Evolutionary conservation across 345 rosid species (phyloP), one percentile per base, ranked within the genome.

Genomic region (Lumnitzera littorea): DNA sequence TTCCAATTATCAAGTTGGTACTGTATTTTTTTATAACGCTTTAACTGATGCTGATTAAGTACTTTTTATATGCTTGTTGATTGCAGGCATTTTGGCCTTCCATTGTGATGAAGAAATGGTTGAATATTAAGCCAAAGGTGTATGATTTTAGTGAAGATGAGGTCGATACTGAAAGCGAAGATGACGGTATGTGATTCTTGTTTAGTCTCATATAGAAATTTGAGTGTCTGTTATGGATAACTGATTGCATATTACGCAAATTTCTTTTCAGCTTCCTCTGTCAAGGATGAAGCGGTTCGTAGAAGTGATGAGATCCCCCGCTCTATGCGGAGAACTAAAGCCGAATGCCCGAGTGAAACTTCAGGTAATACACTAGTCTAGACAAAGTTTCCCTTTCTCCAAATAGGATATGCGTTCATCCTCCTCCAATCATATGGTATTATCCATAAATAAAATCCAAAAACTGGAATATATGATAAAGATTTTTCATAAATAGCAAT

Each of bases 71-170:
- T 55, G 24, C 36, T 62, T 50, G 46, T 61, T 62, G 61, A 13
- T 2, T 70, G 71, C 79, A 95, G 95, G 81, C 76, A 24, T 95
- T 90, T 68, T 88, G 96, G 96, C 96, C 96, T 52, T 94, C 98
- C 49, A 70, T 84, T 76, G 88, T 95, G 63, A 83, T 95, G 96
- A 95, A 91, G 81, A 95, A 91, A 71, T 95, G 99, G 99, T 48
- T 95, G 23, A 95, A 95, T 67, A 88, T 88, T 68, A 82, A 82
- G 75, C 99, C 97, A 0, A 79, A 80, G 79, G 79, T 67, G 17
- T 63, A 71, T 57, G 99, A 95, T 65, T 95, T 95, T 72, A 95
- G 99, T 31, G 99, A 88, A 70, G 99, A 95, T 51, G 99, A 95
- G 78, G 75, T 69, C 11, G 95, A 88, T 60, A 88, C 99, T 1